A percentile compares a stretch with the other conserved stretches of the same genome.
phyloP scores from a whole-genome alignment of 2,329 filamentous ascomycete genomes.

The Fusarium irregulare region DNA sequence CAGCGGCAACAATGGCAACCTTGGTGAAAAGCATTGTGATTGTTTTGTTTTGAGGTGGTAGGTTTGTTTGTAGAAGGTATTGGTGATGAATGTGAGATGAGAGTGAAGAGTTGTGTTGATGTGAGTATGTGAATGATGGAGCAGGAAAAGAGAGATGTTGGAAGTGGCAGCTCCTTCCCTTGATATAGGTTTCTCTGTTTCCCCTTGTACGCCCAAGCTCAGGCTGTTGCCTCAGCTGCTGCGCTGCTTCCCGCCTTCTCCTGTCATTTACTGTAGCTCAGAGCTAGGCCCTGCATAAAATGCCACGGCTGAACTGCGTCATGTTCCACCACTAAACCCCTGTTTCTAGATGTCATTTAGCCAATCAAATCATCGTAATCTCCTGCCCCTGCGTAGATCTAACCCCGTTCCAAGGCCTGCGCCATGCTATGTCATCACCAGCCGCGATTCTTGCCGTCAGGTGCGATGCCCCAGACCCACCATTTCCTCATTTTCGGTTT shows the following conservation, averaged over 20 bases:
- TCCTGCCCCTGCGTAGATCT: slow-evolving; percentile 22
- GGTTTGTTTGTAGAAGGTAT: not conserved
- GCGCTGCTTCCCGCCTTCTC: not conserved
- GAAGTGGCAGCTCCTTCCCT: slow-evolving; percentile 16
- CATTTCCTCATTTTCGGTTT: not conserved
- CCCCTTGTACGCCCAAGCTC: slow-evolving; percentile 4
- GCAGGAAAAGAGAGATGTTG: not conserved
- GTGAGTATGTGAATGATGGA: not conserved
- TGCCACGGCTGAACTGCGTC: slow-evolving; percentile 20
- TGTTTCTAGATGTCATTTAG: accelerated
- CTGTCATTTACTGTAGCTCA: slow-evolving; percentile 7
- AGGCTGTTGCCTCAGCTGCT: not conserved
- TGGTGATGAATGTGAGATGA: not conserved
- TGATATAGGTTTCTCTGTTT: slow-evolving; percentile 26
- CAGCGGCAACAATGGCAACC: slow-evolving; percentile 37
- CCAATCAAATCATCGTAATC: not conserved
- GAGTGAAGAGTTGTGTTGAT: not conserved
- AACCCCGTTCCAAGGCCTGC: slow-evolving; percentile 17
- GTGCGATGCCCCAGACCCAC: slow-evolving; percentile 6
- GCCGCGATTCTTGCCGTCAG: not conserved
- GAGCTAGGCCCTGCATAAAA: slow-evolving; percentile 13
- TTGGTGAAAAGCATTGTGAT: slow-evolving; percentile 43
- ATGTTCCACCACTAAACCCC: not conserved
- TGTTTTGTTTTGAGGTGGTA: slow-evolving; percentile 1
- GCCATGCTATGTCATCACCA: slow-evolving; percentile 36